phyloP scores from a whole-genome alignment of 306 rosid genomes.

The Vigna reflexopilosa region DNA sequence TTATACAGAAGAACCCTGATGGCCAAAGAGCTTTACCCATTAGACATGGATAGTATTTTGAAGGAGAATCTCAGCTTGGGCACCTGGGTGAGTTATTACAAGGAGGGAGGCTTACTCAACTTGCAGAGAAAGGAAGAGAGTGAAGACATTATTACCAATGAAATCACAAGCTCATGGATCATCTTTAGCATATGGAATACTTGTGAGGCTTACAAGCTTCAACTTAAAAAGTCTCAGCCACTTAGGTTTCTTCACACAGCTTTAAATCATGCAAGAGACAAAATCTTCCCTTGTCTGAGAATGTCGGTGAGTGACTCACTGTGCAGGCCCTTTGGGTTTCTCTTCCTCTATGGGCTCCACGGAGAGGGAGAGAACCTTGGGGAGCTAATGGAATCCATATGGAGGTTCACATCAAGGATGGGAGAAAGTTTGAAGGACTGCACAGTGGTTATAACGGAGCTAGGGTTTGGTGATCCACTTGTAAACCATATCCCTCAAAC shows the following conservation, averaged over 20 bases:
- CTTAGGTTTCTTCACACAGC: constrained; percentile 56
- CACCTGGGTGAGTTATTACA: constrained; percentile 75
- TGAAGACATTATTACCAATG: constrained; percentile 34
- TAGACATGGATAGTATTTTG: constrained; percentile 67
- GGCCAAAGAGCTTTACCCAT: constrained; percentile 61
- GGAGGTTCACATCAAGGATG: constrained; percentile 67
- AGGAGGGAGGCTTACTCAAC: constrained; percentile 55
- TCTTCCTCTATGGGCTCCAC: constrained; percentile 67
- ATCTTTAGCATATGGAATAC: constrained; percentile 78
- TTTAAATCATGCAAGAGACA: constrained; percentile 62
- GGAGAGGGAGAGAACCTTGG: constrained; percentile 78
- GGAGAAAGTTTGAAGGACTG: constrained; percentile 51
- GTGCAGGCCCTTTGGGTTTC: constrained; percentile 45
- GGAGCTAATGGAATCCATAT: constrained; percentile 62
- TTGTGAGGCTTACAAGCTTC: constrained; percentile 66
- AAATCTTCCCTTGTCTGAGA: constrained; percentile 63
- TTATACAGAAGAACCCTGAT: constrained; percentile 46
- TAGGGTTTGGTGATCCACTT: constrained; percentile 65
- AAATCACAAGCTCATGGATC: constrained; percentile 64
- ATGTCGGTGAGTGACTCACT: constrained; percentile 45
- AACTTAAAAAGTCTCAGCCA: constrained; percentile 56
- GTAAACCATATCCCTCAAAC: constrained; percentile 57
- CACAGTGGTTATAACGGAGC: constrained; percentile 44
- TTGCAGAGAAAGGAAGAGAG: constrained; percentile 33
- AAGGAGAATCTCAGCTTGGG: constrained; percentile 74